A percentile compares a stretch with the other conserved stretches of the same genome.
Conservation (phyloP, 345 rosid species). For the Eucalyptus brandiana region DNA sequence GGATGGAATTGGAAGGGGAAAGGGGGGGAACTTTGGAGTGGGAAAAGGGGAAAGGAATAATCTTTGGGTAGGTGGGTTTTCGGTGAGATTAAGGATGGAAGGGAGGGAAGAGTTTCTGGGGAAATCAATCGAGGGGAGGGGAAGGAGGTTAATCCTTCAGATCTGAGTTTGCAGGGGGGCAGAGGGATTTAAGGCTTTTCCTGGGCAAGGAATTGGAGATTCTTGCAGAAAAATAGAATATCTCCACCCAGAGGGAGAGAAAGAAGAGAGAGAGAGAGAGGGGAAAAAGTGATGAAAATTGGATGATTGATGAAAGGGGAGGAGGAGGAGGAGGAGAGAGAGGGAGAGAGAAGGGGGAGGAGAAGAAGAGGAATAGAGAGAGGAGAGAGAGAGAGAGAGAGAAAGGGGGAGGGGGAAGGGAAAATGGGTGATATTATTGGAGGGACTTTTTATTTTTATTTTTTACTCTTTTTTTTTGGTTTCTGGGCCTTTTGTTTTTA, state of each 20-base stretch:
- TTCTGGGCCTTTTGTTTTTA: neutral
- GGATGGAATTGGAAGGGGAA: neutral
- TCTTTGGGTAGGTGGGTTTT: neutral
- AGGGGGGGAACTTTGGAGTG: neutral
- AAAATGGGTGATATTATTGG: neutral
- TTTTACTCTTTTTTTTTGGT: neutral
- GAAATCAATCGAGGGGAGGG: neutral
- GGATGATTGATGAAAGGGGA: neutral
- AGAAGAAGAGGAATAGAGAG: neutral
- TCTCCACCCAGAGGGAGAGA: neutral
- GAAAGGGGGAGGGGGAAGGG: accelerated
- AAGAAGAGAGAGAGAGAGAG: neutral
- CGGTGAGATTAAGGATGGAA: neutral
- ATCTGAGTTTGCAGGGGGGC: neutral
- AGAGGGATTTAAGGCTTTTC: slow-evolving; percentile 9
- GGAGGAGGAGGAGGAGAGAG: neutral
- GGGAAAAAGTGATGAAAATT: neutral
- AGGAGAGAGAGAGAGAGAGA: neutral
- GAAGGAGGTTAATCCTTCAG: neutral
- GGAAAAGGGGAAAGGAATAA: neutral
- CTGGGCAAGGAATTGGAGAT: neutral
- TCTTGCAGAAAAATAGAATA: neutral
- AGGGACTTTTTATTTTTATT: accelerated
- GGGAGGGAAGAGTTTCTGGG: neutral
- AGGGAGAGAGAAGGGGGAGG: too few species aligned